A percentile compares a stretch with the other conserved stretches of the same genome.
phyloP scores from a whole-genome alignment of 305 asterid species.

The Fraxinus albicans region DNA sequence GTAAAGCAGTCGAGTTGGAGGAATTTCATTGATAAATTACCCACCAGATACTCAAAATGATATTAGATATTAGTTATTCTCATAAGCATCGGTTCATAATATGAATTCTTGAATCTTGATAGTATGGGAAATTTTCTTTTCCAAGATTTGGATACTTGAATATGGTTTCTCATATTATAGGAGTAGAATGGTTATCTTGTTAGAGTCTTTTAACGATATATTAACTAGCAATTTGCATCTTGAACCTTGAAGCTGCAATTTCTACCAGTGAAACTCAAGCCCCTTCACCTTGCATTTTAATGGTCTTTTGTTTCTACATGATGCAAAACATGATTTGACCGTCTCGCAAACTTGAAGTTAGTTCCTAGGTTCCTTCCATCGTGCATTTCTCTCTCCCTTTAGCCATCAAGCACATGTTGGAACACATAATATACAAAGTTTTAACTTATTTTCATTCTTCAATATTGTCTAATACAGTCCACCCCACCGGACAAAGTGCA shows the following conservation, averaged over 20 bases:
- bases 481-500: not conserved
- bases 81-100: not conserved
- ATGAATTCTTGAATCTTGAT: not conserved
- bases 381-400: not conserved
- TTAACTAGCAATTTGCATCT: not conserved
- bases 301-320: not conserved
- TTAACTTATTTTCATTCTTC: not conserved
- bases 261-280: not conserved
- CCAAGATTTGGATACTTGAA: not conserved
- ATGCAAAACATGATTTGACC: not conserved
- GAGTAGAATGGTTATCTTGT: not conserved
- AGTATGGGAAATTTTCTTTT: not conserved
- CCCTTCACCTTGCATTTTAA: not conserved
- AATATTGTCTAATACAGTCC: not conserved
- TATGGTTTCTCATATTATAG: not conserved
- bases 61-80: not conserved
- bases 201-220: not conserved
- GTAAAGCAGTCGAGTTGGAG: not conserved
- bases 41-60: not conserved
- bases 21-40: not conserved
- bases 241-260: not conserved
- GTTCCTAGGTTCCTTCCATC: not conserved
- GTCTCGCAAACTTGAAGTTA: slow-evolving; percentile 6
- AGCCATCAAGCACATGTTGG: not conserved
- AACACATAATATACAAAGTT: not conserved